Evolutionary conservation across 305 asterid genomes (phyloP), one percentile per base, ranked within the genome.

Genomic region (Fraxinus dipetala): DNA sequence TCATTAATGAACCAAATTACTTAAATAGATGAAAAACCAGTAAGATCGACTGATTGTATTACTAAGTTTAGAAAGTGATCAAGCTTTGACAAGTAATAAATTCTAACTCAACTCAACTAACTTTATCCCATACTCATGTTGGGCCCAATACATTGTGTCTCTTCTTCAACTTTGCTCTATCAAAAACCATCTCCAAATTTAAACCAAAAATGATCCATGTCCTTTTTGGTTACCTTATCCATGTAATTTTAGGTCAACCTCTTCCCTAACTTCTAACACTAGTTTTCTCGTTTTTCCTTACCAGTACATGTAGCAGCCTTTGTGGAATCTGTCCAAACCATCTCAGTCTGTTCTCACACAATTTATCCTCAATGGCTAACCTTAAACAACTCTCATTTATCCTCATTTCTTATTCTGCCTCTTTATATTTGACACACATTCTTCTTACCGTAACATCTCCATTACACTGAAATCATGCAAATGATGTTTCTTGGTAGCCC

Each of bases 1-100:
- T 56, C 38, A 26, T 43, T 10, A 11, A 75, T 16, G 40, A 75
- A 76, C 70, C 70, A 81, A 75, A 30, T 81, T 82, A 76, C 63
- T 65, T 34, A 13, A 69, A 10, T 54, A 82, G 31, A 31, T 38
- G 75, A 45, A 16, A 45, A 78, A 14, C 56, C 1, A 26, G 22
- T 38, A 54, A 74, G 75, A 56, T 3, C 34, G 22, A 70, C 56
- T 22, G 72, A 67, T 67, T 83, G 48, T 65, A 73, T 74, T 35
- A 79, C 43, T 75, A 65, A 24, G 78, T 63, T 38, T 67, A 24
- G 76, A 75, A 73, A 59, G 16, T 38, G 43, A 63, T 74, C 80
- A 79, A 59, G 72, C 43, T 79, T 32, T 74, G 73, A 79, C 36
- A 6, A 6, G 45, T 70, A 78, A 72, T 72, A 72, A 72, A 32